phyloP scores from a whole-genome alignment of 495 filamentous ascomycete genomes.

The Hypoxylon perforatum region DNA sequence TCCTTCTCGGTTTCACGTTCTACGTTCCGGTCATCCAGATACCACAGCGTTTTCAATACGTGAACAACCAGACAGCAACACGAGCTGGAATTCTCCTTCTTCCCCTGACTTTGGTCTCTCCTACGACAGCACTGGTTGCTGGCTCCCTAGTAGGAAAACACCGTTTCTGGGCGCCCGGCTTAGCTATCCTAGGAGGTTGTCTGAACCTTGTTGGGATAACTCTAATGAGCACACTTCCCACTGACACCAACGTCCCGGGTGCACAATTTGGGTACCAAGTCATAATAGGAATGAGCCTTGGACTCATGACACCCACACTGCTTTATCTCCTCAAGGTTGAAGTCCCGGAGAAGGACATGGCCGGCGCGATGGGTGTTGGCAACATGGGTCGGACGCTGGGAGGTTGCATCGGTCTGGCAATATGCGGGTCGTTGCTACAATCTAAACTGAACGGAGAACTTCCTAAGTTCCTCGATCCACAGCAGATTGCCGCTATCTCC shows the following conservation, averaged over 20 bases:
- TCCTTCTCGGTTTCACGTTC: conserved; percentile 23
- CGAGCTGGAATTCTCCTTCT: conserved; percentile 25
- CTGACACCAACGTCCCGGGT: conserved; percentile 1
- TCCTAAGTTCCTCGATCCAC: conserved; percentile 14
- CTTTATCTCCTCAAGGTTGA: conserved; percentile 22
- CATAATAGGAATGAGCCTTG: conserved; percentile 27
- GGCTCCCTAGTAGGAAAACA: conserved; percentile 19
- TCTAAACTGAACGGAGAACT: conserved; percentile 25
- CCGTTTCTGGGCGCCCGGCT: conserved; percentile 24
- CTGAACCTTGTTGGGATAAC: conserved; percentile 24
- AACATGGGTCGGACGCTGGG: conserved; percentile 27
- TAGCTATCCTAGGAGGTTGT: conserved; percentile 16
- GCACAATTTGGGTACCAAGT: conserved; percentile 29
- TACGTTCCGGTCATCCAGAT: conserved; percentile 26
- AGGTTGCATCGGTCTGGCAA: conserved; percentile 23
- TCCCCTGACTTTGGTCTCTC: conserved; percentile 22
- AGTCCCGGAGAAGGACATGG: conserved; percentile 26
- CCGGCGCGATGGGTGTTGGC: conserved; percentile 26
- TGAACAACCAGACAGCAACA: conserved; percentile 23
- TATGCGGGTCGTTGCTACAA: conserved; percentile 17
- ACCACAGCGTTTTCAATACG: conserved; percentile 28
- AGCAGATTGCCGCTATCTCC: conserved; percentile 23
- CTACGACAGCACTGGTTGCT: conserved; percentile 17
- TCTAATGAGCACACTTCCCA: conserved; percentile 21
- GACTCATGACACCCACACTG: conserved; percentile 27